Conservation (phyloP, 768 basidiomycete species). For the Roridomyces roridus region DNA sequence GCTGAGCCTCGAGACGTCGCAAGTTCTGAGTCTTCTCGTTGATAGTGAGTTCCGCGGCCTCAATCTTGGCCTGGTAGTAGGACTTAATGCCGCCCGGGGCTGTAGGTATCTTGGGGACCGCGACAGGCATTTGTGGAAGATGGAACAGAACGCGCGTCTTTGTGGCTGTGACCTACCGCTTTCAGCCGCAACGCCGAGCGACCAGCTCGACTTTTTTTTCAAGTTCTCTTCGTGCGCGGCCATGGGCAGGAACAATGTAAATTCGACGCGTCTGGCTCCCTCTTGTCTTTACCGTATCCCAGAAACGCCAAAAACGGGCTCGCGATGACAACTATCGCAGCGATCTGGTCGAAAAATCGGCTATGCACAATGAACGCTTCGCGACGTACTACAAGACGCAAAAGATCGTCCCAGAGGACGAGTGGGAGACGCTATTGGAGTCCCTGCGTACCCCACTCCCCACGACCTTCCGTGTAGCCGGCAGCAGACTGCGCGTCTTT, state of each 20-base stretch:
- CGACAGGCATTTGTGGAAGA: constrained; percentile 39
- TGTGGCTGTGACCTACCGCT: neutral
- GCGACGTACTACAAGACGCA: constrained; percentile 77
- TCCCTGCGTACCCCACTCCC: constrained; percentile 77
- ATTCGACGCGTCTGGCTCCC: neutral
- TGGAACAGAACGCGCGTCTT: constrained; percentile 37
- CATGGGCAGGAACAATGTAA: constrained; percentile 25
- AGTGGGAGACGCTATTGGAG: constrained; percentile 80
- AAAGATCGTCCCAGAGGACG: constrained; percentile 72
- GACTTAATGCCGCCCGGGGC: constrained; percentile 77
- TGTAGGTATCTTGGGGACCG: constrained; percentile 40
- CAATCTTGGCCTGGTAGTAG: constrained; percentile 97
- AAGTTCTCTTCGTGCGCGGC: neutral
- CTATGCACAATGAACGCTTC: constrained; percentile 77
- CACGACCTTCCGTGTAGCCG: constrained; percentile 92
- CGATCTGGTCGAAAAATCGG: constrained; percentile 59
- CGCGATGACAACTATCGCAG: constrained; percentile 46
- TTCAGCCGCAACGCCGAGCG: too few relatives aligned
- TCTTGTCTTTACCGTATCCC: neutral
- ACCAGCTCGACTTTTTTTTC: neutral
- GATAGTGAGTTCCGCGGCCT: constrained; percentile 89
- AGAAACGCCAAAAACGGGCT: constrained; percentile 19
- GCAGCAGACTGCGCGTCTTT: constrained; percentile 75
- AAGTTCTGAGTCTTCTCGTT: constrained; percentile 98
- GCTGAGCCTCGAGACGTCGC: constrained; percentile 92